Evolutionary conservation across 2,329 filamentous ascomycete species (phyloP).

Genomic region (Phaeosphaeriaceae sp.): DNA sequence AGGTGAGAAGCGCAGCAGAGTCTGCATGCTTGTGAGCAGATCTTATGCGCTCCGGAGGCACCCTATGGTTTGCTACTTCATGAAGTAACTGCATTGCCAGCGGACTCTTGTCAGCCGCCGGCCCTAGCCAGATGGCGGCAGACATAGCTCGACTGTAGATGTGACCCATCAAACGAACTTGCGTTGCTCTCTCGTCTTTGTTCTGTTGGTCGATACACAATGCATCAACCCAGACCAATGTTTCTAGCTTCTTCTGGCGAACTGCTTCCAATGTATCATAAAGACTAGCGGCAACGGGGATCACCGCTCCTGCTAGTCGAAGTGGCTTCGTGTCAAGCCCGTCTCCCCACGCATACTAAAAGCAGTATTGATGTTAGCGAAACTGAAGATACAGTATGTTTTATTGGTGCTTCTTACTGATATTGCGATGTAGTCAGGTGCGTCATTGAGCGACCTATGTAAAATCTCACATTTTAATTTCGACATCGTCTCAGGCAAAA

Average conservation of each 20-base stretch:
- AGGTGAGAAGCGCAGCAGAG: slow-evolving; percentile 29
- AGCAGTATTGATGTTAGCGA: not conserved
- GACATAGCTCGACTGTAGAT: slow-evolving; percentile 25
- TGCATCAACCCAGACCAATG: slow-evolving; percentile 35
- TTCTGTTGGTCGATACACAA: slow-evolving; percentile 39
- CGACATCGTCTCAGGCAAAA: slow-evolving; percentile 17
- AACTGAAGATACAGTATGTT: not conserved
- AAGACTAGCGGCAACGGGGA: slow-evolving; percentile 22
- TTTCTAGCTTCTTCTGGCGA: slow-evolving; percentile 11
- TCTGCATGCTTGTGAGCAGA: slow-evolving; percentile 35
- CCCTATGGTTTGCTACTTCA: slow-evolving; percentile 31
- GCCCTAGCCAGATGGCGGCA: slow-evolving; percentile 35
- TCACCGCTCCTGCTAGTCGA: slow-evolving; percentile 10
- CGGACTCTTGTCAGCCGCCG: slow-evolving; percentile 32
- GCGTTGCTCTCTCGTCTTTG: slow-evolving; percentile 19
- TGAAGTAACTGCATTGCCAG: slow-evolving; percentile 40
- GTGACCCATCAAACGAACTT: slow-evolving; percentile 25
- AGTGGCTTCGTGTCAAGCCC: slow-evolving; percentile 23
- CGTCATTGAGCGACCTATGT: slow-evolving; percentile 15
- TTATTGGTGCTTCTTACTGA: slow-evolving; percentile 17
- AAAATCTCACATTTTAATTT: slow-evolving; percentile 23
- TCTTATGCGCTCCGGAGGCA: slow-evolving; percentile 29
- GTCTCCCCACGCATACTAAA: slow-evolving; percentile 45
- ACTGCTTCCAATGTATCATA: slow-evolving; percentile 22
- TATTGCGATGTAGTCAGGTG: slow-evolving; percentile 35